Conservation (phyloP, 2,329 filamentous ascomycete species). For the Colletotrichum falcatum region DNA sequence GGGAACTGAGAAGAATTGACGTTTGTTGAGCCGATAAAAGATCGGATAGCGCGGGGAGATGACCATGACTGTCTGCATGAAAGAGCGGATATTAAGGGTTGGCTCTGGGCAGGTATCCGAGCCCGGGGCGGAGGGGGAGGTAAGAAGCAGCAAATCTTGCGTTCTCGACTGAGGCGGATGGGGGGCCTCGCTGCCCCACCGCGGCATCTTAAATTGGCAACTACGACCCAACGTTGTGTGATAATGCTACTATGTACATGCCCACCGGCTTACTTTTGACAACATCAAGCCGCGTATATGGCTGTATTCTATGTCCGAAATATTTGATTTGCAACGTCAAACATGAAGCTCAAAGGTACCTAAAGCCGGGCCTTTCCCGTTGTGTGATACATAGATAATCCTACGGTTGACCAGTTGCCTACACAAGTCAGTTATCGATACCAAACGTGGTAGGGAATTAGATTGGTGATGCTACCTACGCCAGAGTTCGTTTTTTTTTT, state of each 20-base stretch:
- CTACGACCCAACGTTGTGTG: conserved; percentile 7
- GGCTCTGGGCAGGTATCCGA: background rate
- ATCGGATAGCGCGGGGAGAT: conserved; percentile 21
- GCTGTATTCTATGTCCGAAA: background rate
- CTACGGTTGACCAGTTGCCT: background rate
- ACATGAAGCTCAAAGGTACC: background rate
- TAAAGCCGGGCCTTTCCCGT: background rate
- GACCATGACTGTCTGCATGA: background rate
- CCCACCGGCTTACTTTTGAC: conserved; percentile 9
- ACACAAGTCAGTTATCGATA: too few relatives aligned
- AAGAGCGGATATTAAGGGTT: background rate
- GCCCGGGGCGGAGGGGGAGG: too few relatives aligned
- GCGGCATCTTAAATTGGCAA: conserved; percentile 6
- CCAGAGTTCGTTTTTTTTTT: too few relatives aligned
- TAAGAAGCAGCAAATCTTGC: background rate
- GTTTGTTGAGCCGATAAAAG: conserved; percentile 18
- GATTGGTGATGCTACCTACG: background rate
- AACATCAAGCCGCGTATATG: background rate
- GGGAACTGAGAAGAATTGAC: background rate
- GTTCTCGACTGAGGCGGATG: background rate
- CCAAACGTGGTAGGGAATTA: background rate
- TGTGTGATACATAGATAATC: background rate
- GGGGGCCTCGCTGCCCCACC: background rate
- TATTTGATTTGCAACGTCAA: background rate
- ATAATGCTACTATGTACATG: too few relatives aligned